Conservation (phyloP, 2,329 filamentous ascomycete genomes). For the Claviceps pazoutovae region DNA sequence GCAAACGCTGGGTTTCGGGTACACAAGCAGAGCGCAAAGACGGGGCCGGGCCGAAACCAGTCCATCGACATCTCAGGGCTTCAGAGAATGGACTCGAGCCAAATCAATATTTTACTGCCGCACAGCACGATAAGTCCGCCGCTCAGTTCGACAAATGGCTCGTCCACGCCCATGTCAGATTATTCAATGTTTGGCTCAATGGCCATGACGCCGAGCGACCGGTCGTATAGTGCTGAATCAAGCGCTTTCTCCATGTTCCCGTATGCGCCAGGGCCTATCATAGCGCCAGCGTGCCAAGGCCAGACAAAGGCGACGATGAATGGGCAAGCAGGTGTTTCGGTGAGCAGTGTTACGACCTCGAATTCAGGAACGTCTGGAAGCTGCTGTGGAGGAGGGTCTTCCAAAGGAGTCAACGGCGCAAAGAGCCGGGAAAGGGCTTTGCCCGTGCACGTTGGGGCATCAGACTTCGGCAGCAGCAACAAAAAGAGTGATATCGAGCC, state of each 20-base stretch:
- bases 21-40: conserved; percentile 28
- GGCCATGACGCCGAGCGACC: conserved; percentile 15
- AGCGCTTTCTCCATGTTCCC: conserved; percentile 21
- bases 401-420: conserved; percentile 2
- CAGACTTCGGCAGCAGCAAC: conserved; percentile 6
- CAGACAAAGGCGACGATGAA: conserved; percentile 9
- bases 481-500: background rate
- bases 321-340: conserved; percentile 8
- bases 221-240: conserved; percentile 11
- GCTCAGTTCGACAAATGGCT: conserved; percentile 10
- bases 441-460: conserved; percentile 5
- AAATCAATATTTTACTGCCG: conserved; percentile 32
- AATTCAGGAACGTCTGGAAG: conserved; percentile 7
- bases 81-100: conserved; percentile 38
- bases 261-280: conserved; percentile 15
- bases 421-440: conserved; percentile 1
- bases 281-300: conserved; percentile 9
- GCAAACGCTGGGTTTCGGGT: conserved; percentile 27
- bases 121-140: conserved; percentile 15
- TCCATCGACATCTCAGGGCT: conserved; percentile 36
- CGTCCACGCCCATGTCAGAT: conserved; percentile 9
- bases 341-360: conserved; percentile 9
- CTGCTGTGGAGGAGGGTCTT: conserved; percentile 11
- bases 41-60: conserved; percentile 25
- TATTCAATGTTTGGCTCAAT: conserved; percentile 16